Base-by-base conservation (phyloP, 495 filamentous ascomycete genomes). In the Letharia columbiana region DNA sequence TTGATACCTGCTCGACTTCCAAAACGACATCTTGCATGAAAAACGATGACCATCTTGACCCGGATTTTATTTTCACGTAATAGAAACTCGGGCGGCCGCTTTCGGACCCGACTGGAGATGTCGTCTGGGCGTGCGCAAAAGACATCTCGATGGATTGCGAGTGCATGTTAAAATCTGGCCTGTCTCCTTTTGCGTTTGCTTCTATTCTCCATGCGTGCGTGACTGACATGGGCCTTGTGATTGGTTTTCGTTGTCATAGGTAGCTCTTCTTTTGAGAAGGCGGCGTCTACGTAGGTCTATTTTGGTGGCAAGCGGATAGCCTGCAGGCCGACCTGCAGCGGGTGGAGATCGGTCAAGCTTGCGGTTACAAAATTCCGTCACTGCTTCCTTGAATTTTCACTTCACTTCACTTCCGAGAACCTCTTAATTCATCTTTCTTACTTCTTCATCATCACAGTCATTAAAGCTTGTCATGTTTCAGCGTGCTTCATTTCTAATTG, bases 261-360 rank as follows among this genome's bases (percentile, higher is more conserved):
- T n/a, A 11, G 2, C 9, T 1, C 45, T 28, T 49, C 45, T 49
- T n/a, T 49, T 33, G 49, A 31, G 28, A 56, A 31, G 52, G 28
- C 31, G 35, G 52, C 52, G 52, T 35, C 23, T 56, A 56, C 3
- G 50, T 33, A 1, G 28, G 47, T 56, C 52, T 56, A 56, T 56
- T 56, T 56, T 35, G 4, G 18, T 35, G 35, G 49, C 49, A 17
- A 3, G 12, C 52, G 52, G 52, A 10, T 17, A 33, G 52, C 52
- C 37, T 56, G 49, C 52, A 56, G 28, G n/a, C n/a, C 49, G n/a
- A 52, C 23, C 47, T 52, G 49, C 52, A 56, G 52, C 31, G 52
- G 49, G 49, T 52, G 49, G n/a, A 52, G 49, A 52, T 56, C 31
- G 31, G 31, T 7, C 52, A 6, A 33, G 2, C 17, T 56, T 31